A percentile compares a stretch with the other conserved stretches of the same genome.
phyloP scores from a whole-genome alignment of 75 land plant species.

The Azolla pinnata region DNA sequence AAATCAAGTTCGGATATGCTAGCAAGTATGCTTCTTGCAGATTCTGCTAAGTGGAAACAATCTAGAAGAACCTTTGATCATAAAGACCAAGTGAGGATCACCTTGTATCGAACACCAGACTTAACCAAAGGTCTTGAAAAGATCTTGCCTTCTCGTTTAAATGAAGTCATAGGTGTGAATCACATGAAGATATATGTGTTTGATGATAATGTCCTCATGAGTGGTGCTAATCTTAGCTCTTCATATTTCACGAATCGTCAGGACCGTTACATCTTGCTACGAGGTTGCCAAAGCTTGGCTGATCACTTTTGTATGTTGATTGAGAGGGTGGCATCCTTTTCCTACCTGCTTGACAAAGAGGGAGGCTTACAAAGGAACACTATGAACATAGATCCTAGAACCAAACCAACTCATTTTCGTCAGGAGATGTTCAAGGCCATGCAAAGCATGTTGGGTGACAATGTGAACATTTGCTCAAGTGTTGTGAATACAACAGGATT shows the following conservation, averaged over 20 bases:
- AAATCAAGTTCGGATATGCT: constrained; percentile 27
- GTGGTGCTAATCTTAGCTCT: constrained; percentile 30
- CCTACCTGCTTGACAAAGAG: constrained; percentile 12
- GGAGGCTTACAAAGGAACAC: constrained; percentile 7
- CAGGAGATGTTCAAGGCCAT: constrained; percentile 10
- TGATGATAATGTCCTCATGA: constrained; percentile 22
- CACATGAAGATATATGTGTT: constrained; percentile 27
- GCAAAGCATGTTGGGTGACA: constrained; percentile 2
- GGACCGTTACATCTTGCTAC: constrained; percentile 25
- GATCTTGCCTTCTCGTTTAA: constrained; percentile 18
- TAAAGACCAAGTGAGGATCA: neutral
- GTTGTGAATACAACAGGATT: neutral
- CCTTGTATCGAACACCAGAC: constrained; percentile 25
- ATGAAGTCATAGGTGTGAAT: constrained; percentile 25
- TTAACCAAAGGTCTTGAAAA: constrained; percentile 9
- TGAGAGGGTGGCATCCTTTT: constrained; percentile 15
- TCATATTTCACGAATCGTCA: constrained; percentile 26
- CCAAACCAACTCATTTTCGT: constrained; percentile 9
- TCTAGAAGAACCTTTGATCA: neutral
- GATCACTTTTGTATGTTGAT: constrained; percentile 18
- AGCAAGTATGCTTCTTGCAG: constrained; percentile 13
- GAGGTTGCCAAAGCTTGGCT: constrained; percentile 12
- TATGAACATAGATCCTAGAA: constrained; percentile 10
- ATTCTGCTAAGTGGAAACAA: constrained; percentile 13
- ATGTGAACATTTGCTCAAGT: neutral